phyloP scores from a whole-genome alignment of 2,329 filamentous ascomycete genomes.

The Grosmannia serpens region DNA sequence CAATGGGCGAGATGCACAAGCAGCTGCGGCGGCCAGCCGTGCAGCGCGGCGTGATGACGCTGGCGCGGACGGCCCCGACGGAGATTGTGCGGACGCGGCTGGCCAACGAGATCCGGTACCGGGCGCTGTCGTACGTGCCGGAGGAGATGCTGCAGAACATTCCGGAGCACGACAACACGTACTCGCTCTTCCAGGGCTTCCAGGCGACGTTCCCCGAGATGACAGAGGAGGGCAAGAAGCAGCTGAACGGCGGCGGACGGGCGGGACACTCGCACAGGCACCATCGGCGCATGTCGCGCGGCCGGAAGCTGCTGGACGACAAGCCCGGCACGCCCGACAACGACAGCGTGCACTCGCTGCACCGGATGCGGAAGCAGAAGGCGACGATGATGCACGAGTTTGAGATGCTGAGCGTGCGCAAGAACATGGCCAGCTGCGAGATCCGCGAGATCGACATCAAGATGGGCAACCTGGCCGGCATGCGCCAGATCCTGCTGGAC shows the following conservation, averaged over 20 bases:
- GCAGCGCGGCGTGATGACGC: slow-evolving; percentile 82
- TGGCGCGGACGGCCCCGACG: slow-evolving; percentile 83
- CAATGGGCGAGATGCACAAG: slow-evolving; percentile 80
- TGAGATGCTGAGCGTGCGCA: slow-evolving; percentile 83
- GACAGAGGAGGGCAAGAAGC: slow-evolving; percentile 58
- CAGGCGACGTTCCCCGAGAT: slow-evolving; percentile 72
- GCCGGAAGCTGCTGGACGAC: slow-evolving; percentile 63
- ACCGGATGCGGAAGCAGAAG: slow-evolving; percentile 69
- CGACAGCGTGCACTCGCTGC: slow-evolving; percentile 52
- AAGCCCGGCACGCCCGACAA: slow-evolving; percentile 31
- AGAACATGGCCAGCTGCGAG: slow-evolving; percentile 95
- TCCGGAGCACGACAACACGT: slow-evolving; percentile 73
- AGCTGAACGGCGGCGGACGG: slow-evolving; percentile 16
- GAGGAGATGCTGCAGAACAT: slow-evolving; percentile 86
- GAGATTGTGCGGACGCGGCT: slow-evolving; percentile 88
- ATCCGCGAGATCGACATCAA: slow-evolving; percentile 96
- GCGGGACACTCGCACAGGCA: slow-evolving; percentile 28
- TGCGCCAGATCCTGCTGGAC: slow-evolving; percentile 86
- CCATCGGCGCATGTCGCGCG: slow-evolving; percentile 59
- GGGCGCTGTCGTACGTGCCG: slow-evolving; percentile 75
- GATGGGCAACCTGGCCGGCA: slow-evolving; percentile 81
- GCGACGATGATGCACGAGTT: slow-evolving; percentile 70
- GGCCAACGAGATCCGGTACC: slow-evolving; percentile 83
- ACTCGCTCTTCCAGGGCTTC: slow-evolving; percentile 94
- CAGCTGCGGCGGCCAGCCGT: slow-evolving; percentile 74